Evolutionary conservation across 257 asterid species (phyloP).

Genomic region (Nicotiana otophora): DNA sequence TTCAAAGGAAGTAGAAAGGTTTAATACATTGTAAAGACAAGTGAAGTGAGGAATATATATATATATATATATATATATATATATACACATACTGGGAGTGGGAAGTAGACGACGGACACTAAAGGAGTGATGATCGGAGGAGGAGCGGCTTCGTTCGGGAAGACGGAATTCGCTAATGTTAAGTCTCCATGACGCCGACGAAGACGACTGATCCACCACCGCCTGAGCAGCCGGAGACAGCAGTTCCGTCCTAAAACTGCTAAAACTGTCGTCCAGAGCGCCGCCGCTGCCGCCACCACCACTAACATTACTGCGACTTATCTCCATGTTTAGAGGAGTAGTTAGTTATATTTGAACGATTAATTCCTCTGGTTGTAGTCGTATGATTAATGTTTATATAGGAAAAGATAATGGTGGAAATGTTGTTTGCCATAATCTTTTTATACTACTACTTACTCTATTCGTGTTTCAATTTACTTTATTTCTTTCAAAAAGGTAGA

Average conservation of each 20-base stretch:
- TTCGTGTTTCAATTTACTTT: too few species aligned
- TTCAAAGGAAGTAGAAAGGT: too few species aligned
- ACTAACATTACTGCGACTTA: not conserved
- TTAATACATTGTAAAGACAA: too few species aligned
- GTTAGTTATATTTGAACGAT: not conserved
- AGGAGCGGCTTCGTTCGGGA: not conserved
- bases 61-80: too few species aligned
- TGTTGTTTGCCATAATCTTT: not conserved
- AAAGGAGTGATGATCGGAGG: not conserved
- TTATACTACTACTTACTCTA: not conserved
- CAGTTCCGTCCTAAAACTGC: slow-evolving; percentile 13
- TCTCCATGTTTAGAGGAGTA: not conserved
- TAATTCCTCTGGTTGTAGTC: not conserved
- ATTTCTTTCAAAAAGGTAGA: too few species aligned
- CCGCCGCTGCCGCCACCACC: not conserved
- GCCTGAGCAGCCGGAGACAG: slow-evolving; percentile 15
- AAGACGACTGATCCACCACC: not conserved
- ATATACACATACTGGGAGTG: not conserved
- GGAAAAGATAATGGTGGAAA: not conserved
- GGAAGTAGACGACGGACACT: slow-evolving; percentile 5
- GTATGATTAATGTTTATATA: not conserved
- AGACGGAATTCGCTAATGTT: not conserved
- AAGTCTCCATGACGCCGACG: not conserved
- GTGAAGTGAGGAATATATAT: too few species aligned
- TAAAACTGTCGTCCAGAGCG: slow-evolving; percentile 2